These are phyloP conservation scores for Nemania diffusa DNA, from an alignment of 2,329 filamentous ascomycete species.

Conservation along the genomic window DNA sequence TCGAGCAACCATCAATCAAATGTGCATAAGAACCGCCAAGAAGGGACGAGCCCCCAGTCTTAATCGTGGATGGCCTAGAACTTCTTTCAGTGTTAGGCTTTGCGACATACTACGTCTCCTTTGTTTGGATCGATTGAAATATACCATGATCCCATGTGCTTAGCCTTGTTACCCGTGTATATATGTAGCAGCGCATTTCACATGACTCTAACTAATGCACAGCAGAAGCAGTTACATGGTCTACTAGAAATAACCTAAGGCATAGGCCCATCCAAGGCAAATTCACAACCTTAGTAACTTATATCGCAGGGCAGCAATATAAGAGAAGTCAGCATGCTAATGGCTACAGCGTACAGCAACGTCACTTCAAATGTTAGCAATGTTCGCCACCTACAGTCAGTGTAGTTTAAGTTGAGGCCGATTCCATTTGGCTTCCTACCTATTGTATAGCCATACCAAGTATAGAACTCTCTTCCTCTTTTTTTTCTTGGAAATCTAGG, in stretches of 20 bases:
- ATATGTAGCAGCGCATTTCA: no score
- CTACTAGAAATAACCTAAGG: not conserved
- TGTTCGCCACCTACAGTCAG: not conserved
- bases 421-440: not conserved
- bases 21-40: not conserved
- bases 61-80: not conserved
- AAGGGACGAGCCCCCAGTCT: not conserved
- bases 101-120: conserved; percentile 25
- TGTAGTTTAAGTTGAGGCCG: no score
- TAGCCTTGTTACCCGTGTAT: not conserved
- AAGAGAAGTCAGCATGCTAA: not conserved
- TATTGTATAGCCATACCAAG: not conserved
- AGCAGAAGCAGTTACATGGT: not conserved
- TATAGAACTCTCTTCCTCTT: not conserved
- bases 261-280: not conserved
- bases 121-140: conserved; percentile 22
- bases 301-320: not conserved
- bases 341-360: not conserved
- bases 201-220: not conserved
- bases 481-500: no score
- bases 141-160: not conserved
- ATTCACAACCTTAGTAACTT: not conserved
- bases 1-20: conserved; percentile 21
- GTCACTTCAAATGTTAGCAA: not conserved
- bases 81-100: conserved; percentile 6